Evolutionary conservation across 2,329 filamentous ascomycete species (phyloP), one percentile per base, ranked within the genome.

Genomic region (Colletotrichum lupini): DNA sequence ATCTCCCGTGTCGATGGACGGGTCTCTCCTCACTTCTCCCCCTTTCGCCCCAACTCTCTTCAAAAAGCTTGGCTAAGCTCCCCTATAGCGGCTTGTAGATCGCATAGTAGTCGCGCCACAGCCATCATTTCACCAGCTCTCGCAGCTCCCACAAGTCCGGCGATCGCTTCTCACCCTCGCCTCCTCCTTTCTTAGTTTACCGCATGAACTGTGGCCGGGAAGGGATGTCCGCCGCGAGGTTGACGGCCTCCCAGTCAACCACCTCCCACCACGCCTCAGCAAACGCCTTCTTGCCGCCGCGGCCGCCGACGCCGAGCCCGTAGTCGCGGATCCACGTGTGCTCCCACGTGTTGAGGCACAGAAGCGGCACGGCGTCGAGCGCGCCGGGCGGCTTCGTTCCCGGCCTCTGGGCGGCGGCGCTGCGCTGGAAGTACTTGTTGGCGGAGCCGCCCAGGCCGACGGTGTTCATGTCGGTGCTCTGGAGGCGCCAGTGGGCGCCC

Each of bases 321-420:
- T 94, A 98, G 82, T 98, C 95, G 68, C 90, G 89, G 81, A 98
- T 85, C 91, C 94, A 99, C 9, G 93, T 92, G 84, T 98, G 97
- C 86, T 98, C 93, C 97, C 97, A 99, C 5, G 95, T 98, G 85
- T 95, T 98, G 73, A 98, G 89, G 81, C 96, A 98, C 78, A 99
- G 86, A 74, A 98, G 87, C 14, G 96, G 95, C 69, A 91, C 87
- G 42, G 95, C 83, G 61, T 93, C 88, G 75, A 91, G 88, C 71
- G 92, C 92, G 52, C 93, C 93, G 1, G 93, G 91, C 5, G 91
- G 88, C 72, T 88, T 82, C 58, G 82, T 79, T 42, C 75, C 77
- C 70, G 67, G 69, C 24, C 5, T 46, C 67, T 75, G 74, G 37
- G 76, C 73, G 73, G 79, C 76, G 12, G 79, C 75, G 74, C 82